Conservation (phyloP, 2,329 filamentous ascomycete genomes). For the Scortechinia acanthostroma region DNA sequence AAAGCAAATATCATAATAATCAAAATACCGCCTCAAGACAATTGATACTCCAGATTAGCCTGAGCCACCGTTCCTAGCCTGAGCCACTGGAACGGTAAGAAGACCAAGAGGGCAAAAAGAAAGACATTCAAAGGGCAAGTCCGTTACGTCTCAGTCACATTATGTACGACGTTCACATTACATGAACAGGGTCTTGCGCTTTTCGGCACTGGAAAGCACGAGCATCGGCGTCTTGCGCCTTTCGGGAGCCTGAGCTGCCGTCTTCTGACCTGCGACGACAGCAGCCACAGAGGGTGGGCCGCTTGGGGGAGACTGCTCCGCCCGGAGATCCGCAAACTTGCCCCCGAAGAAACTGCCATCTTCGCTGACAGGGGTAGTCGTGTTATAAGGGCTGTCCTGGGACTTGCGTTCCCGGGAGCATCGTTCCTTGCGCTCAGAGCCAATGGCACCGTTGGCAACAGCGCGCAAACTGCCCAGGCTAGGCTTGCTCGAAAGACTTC, state of each 20-base stretch:
- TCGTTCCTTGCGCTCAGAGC: background rate
- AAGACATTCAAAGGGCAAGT: background rate
- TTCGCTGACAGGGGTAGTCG: background rate
- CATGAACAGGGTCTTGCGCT: background rate
- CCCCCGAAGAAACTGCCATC: background rate
- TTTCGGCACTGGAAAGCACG: background rate
- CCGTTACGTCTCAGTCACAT: background rate
- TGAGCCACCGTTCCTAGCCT: no score
- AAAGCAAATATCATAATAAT: no score
- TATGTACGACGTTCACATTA: slow-evolving; percentile 1
- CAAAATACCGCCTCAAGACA: no score
- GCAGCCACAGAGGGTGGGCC: background rate
- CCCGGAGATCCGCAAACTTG: background rate
- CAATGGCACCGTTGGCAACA: background rate
- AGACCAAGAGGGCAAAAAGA: no score
- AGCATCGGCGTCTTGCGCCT: background rate
- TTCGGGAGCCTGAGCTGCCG: background rate
- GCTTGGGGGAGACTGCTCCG: background rate
- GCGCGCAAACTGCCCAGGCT: background rate
- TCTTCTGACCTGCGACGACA: background rate
- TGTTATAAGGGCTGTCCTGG: background rate
- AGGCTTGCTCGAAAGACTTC: background rate
- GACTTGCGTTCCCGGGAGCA: background rate
- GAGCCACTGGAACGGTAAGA: no score
- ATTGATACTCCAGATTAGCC: no score